phyloP scores from a whole-genome alignment of 192 early-diverging fungal genomes.

The Geranomyces variabilis region DNA sequence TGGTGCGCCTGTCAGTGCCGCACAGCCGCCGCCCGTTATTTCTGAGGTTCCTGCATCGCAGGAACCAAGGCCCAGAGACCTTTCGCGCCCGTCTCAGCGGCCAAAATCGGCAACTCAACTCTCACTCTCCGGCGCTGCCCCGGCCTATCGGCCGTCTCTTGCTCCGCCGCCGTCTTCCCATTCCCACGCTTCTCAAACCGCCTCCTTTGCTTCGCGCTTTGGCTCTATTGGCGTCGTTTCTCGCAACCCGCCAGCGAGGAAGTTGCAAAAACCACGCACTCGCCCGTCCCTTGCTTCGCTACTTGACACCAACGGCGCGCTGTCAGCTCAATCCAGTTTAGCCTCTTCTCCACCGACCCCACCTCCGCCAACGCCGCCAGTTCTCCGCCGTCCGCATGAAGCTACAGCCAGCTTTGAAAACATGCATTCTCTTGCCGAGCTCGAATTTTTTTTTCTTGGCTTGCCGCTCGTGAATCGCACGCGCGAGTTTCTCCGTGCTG shows the following conservation, averaged over 20 bases:
- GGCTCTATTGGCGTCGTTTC: background rate
- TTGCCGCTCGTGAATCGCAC: background rate
- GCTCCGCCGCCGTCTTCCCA: background rate
- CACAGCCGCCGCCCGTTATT: background rate
- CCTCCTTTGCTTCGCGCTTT: constrained; percentile 12
- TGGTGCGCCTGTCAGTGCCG: no score
- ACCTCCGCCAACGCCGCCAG: background rate
- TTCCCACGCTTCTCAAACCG: no score
- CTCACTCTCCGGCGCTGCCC: background rate
- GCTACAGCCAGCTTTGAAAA: constrained; percentile 20
- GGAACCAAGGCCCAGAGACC: background rate
- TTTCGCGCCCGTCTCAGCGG: background rate
- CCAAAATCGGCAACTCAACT: background rate
- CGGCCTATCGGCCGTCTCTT: background rate
- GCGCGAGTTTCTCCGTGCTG: constrained; percentile 12
- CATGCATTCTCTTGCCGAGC: constrained; percentile 25
- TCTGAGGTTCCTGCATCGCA: background rate
- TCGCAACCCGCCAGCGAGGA: constrained; percentile 3
- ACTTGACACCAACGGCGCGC: background rate
- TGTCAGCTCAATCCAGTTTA: background rate
- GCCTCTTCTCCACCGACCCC: background rate
- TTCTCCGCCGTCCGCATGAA: background rate
- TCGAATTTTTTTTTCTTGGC: constrained; percentile 30
- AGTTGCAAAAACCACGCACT: background rate
- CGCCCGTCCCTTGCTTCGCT: constrained; percentile 20